phyloP scores from a whole-genome alignment of 345 rosid genomes.

The Diplotaxis tenuifolia region DNA sequence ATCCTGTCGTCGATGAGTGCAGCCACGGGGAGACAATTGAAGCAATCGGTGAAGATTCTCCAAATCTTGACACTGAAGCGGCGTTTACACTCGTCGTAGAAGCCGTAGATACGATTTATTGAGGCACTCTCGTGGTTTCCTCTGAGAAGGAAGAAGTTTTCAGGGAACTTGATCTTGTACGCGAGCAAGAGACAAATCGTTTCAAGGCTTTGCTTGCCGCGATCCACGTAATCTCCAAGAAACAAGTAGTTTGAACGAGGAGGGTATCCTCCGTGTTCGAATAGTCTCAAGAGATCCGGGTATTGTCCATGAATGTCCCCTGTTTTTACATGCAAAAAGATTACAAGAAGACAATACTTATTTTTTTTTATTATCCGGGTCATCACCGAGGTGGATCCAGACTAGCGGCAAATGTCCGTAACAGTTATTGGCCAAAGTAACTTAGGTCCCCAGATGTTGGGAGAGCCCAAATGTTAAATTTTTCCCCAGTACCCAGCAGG shows the following conservation, averaged over 20 bases:
- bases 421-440: no score
- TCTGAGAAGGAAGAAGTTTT: conserved; percentile 73
- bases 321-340: conserved; percentile 29
- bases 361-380: no score
- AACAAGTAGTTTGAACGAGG: conserved; percentile 82
- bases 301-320: conserved; percentile 96
- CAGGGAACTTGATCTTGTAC: conserved; percentile 77
- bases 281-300: conserved; percentile 82
- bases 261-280: conserved; percentile 79
- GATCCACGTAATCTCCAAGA: conserved; percentile 88
- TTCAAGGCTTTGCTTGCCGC: conserved; percentile 87
- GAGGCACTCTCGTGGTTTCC: conserved; percentile 95
- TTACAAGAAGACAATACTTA: no score
- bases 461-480: no score
- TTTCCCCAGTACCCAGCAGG: no score
- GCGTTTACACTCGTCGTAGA: conserved; percentile 84
- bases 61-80: conserved; percentile 70
- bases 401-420: no score
- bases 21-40: conserved; percentile 87
- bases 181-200: conserved; percentile 90
- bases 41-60: conserved; percentile 74
- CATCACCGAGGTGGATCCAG: no score
- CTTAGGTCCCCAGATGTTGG: no score
- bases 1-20: conserved; percentile 80
- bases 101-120: conserved; percentile 81